Evolutionary conservation across 2,329 filamentous ascomycete species (phyloP).

Genomic region (Pseudocercospora vitis): DNA sequence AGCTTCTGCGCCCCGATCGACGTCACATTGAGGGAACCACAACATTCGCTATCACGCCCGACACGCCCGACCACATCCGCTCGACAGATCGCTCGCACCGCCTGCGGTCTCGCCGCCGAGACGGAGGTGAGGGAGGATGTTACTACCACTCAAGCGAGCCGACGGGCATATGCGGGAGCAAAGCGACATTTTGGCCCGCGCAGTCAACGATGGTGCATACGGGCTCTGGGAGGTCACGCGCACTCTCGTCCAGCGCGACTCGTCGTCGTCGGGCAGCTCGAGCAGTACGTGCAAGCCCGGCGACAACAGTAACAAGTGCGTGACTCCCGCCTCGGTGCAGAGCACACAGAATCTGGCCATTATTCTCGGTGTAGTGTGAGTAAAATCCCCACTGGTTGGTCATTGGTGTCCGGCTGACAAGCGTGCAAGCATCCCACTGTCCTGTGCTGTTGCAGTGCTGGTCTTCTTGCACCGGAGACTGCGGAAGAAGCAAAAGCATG

Average conservation of each 20-base stretch:
- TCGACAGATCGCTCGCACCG: background rate
- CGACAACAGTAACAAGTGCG: slow-evolving; percentile 29
- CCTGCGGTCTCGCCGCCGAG: slow-evolving; percentile 6
- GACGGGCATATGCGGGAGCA: slow-evolving; percentile 14
- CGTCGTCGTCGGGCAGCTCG: slow-evolving; percentile 17
- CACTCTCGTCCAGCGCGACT: slow-evolving; percentile 26
- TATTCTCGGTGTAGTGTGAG: slow-evolving; percentile 39
- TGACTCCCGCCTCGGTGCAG: slow-evolving; percentile 31
- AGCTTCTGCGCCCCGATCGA: slow-evolving; percentile 5
- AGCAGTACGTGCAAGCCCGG: slow-evolving; percentile 29
- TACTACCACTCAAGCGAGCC: slow-evolving; percentile 1
- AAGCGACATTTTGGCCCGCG: slow-evolving; percentile 13
- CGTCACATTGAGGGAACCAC: slow-evolving; percentile 10
- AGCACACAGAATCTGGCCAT: slow-evolving; percentile 36
- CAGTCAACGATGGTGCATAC: slow-evolving; percentile 25
- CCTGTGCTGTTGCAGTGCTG: slow-evolving; percentile 65
- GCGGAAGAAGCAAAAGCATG: slow-evolving; percentile 66
- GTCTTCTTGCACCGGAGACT: slow-evolving; percentile 78
- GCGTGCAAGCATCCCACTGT: slow-evolving; percentile 68
- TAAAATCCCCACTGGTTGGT: slow-evolving; percentile 7
- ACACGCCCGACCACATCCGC: slow-evolving; percentile 6
- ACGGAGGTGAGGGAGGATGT: slow-evolving; percentile 11
- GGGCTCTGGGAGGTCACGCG: slow-evolving; percentile 28
- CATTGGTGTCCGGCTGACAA: slow-evolving; percentile 35
- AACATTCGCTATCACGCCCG: slow-evolving; percentile 5